Base-by-base conservation (phyloP, 805 yeast genomes). In the Cyberlindnera sargentensis region DNA sequence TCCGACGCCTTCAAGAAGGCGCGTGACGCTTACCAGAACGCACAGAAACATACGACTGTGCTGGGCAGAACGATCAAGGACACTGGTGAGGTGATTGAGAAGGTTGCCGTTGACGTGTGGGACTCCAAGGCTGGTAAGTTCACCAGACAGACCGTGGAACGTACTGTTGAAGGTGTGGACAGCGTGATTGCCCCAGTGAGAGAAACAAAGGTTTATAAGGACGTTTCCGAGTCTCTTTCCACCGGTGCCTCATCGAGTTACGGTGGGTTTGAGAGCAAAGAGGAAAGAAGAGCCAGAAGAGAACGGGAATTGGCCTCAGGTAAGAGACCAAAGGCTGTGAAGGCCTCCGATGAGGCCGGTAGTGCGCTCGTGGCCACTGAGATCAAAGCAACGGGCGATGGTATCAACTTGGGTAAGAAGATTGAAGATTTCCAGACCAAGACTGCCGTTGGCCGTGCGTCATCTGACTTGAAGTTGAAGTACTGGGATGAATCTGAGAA, bases 61-160 rank as follows among this genome's bases (percentile, higher is more conserved):
- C 75, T 82, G 6, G 81, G 84, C 10, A 78, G 84, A 61, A 83
- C 88, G 36, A 77, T 87, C 43, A 76, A 79, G 56, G 85, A 84
- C 65, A 93, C 98, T 5, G 97, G 97, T n/a, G 87, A 84, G 56
- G 91, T 81, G 34, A 88, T 93, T 31, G 98, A 96, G 43, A 82
- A 76, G 45, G 95, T 81, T 37, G 98, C 96, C 4, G 71, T 76
- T 34, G 83, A 82, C 47, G 96, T 97, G 1, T 93, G 99, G 99
- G 96, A 93, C 48, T 88, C 96, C 1, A 86, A 93, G 25, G 85
- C 91, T 36, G 93, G 95, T 47, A 80, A 82, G 62, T 84, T 82
- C 39, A 90, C 96, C n/a, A 76, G 98, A 57, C 73, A 78, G 36
- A 88, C 89, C 0, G 91, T 88, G n/a, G 75, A 73, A 46, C 75